Base-by-base conservation (phyloP, 2,329 filamentous ascomycete genomes). In the Claviceps fusiformis region DNA sequence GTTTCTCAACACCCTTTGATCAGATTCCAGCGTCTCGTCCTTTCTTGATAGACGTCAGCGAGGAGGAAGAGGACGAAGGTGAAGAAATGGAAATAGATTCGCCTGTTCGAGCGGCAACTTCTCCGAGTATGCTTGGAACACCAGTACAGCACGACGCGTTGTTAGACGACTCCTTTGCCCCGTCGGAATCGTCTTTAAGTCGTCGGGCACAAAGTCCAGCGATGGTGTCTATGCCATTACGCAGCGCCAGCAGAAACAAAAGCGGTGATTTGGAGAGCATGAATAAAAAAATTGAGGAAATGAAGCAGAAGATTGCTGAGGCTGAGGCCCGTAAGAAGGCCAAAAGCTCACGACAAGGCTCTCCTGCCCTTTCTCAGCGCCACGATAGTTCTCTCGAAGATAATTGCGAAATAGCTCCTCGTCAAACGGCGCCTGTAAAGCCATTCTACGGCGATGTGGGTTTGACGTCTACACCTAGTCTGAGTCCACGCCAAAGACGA, bases 41-140 rank as follows among this genome's bases (percentile, higher is more conserved):
- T 3, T 79, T 95, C 53, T 80, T 95, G 44, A 95, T 95, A 61
- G 82, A 95, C 60, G 85, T 95, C 44, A 95, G 89, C 64, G 91
- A 95, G 7, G 76, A 79, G 43, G 78, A 82, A 52, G 80, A 82
- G 55, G 80, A 83, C 59, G 76, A 78, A 39, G 78, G 81, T 51
- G 80, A 81, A 55, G 80, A 83, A 60, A 76, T 83, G 50, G 82
- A 83, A 55, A 75, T 85, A 29, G 81, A 81, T 31, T 81, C 77
- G 50, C 75, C 74, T 10, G 71, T 69, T 33, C 74, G 77, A 27
- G 71, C 71, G 3, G 61, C 68, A 29, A 64, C 68, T 17, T 63
- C 68, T 3, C 62, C 66, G 5, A 68, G 69, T 27, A 65, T 64
- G 11, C 63, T 56, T 19, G 63, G 60, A 5, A 65, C 63, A 3